phyloP scores from a whole-genome alignment of 2,329 filamentous ascomycete species.

The Sarocladiaceae sp. region DNA sequence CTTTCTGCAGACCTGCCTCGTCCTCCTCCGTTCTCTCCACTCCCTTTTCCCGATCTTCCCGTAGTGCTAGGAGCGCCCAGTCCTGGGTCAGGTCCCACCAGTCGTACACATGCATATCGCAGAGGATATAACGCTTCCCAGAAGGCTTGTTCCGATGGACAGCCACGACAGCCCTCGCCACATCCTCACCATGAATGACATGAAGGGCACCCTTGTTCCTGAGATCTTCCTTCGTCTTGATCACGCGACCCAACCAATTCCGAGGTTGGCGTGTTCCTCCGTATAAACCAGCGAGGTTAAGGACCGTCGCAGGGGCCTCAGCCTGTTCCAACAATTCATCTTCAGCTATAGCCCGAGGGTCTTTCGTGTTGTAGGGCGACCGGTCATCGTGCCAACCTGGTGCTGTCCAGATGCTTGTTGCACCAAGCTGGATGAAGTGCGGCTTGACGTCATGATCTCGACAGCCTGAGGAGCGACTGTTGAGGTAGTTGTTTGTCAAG shows the following conservation, averaged over 20 bases:
- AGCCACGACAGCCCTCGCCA: slow-evolving; percentile 3
- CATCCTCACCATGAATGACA: slow-evolving; percentile 3
- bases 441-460: background rate
- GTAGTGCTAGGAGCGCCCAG: background rate
- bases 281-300: slow-evolving; percentile 2
- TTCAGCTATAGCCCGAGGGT: background rate
- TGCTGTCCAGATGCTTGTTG: slow-evolving; percentile 5
- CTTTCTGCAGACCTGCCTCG: background rate
- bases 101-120: slow-evolving; percentile 6
- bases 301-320: background rate
- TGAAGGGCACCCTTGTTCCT: slow-evolving; percentile 2
- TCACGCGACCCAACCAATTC: background rate
- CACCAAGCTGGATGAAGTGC: background rate
- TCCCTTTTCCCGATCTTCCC: background rate
- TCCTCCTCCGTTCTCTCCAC: background rate
- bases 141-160: background rate
- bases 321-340: background rate
- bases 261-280: slow-evolving; percentile 2
- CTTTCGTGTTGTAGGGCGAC: slow-evolving; percentile 1
- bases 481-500: slow-evolving; percentile 3
- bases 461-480: slow-evolving; percentile 4
- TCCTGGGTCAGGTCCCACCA: slow-evolving; percentile 4
- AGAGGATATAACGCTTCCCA: slow-evolving; percentile 3
- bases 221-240: slow-evolving; percentile 4
- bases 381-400: slow-evolving; percentile 1